Conservation (phyloP, 495 filamentous ascomycete genomes). For the Podospora conica region DNA sequence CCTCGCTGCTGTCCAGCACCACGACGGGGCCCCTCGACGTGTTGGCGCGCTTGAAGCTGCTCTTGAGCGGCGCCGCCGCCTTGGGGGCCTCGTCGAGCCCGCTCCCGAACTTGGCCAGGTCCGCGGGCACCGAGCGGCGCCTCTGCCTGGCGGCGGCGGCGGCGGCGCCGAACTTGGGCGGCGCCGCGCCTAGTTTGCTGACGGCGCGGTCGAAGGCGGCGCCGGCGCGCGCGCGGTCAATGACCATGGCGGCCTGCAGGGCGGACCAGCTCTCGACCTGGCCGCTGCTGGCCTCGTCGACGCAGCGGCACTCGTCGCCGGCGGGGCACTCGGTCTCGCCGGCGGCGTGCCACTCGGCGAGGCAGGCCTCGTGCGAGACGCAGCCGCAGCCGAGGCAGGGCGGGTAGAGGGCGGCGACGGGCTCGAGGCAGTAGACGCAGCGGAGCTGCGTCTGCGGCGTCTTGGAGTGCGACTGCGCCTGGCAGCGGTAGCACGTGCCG, state of each 20-base stretch:
- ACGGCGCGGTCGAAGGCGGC: not conserved
- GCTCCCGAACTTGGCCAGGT: slow-evolving; percentile 15
- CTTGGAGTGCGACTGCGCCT: slow-evolving; percentile 34
- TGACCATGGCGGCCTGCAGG: slow-evolving; percentile 14
- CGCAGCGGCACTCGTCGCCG: slow-evolving; percentile 44
- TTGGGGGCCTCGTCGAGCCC: slow-evolving; percentile 10
- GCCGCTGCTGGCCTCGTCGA: slow-evolving; percentile 34
- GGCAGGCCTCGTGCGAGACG: slow-evolving; percentile 48
- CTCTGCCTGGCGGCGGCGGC: not conserved
- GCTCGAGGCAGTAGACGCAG: slow-evolving; percentile 55
- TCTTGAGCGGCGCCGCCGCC: slow-evolving; percentile 6
- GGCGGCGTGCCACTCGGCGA: slow-evolving; percentile 46
- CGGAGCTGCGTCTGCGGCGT: slow-evolving; percentile 46
- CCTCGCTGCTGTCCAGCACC: slow-evolving; percentile 5
- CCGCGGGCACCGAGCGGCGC: slow-evolving; percentile 22
- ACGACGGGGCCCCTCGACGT: not conserved
- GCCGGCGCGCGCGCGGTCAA: not conserved
- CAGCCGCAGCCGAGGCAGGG: slow-evolving; percentile 59
- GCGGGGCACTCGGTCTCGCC: slow-evolving; percentile 43
- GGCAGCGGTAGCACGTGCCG: slow-evolving; percentile 47
- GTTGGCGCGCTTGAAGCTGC: not conserved
- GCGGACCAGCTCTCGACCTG: slow-evolving; percentile 37
- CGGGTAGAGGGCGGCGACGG: slow-evolving; percentile 49
- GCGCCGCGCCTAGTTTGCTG: not conserved
- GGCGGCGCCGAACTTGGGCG: not conserved